Evolutionary conservation across 805 yeast species (phyloP).

Genomic region (Lipomyces mesembrius): DNA sequence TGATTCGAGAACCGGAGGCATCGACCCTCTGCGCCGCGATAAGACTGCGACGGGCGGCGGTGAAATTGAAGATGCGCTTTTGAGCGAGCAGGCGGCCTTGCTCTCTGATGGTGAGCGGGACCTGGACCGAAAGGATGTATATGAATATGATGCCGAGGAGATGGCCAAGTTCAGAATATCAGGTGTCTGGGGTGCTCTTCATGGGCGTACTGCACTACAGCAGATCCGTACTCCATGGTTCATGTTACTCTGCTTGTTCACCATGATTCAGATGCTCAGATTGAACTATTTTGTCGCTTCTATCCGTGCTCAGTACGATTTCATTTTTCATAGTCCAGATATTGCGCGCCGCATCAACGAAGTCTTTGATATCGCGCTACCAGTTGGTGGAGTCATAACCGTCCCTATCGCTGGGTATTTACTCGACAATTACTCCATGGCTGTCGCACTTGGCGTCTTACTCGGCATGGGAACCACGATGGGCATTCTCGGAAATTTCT

Average conservation of each 20-base stretch:
- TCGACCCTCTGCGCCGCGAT: conserved; percentile 5
- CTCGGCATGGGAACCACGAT: conserved; percentile 60
- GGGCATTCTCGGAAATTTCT: conserved; percentile 72
- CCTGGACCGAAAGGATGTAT: conserved; percentile 14
- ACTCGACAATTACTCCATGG: conserved; percentile 72
- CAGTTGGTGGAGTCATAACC: conserved; percentile 83
- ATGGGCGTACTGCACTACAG: conserved; percentile 57
- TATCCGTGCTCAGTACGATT: conserved; percentile 78
- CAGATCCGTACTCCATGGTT: conserved; percentile 73
- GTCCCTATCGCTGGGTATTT: conserved; percentile 85
- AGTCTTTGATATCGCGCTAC: conserved; percentile 83
- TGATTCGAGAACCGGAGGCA: conserved; percentile 32
- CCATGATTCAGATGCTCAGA: conserved; percentile 87
- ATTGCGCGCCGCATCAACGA: conserved; percentile 64
- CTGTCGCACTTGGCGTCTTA: conserved; percentile 56
- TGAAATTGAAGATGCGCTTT: background rate
- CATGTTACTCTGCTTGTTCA: conserved; percentile 71
- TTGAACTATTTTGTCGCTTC: conserved; percentile 94
- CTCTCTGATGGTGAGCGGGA: conserved; percentile 8
- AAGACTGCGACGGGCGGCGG: conserved; percentile 14
- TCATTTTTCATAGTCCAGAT: conserved; percentile 58
- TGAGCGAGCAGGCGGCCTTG: conserved; percentile 13
- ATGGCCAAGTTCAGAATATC: conserved; percentile 40
- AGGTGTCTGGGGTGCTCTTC: conserved; percentile 79
- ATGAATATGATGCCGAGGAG: conserved; percentile 34